Percentiles rank a stretch among this genome's conserved stretches.
Conservation (phyloP, 164 flowering plant genomes). For the Umbellularia californica region DNA sequence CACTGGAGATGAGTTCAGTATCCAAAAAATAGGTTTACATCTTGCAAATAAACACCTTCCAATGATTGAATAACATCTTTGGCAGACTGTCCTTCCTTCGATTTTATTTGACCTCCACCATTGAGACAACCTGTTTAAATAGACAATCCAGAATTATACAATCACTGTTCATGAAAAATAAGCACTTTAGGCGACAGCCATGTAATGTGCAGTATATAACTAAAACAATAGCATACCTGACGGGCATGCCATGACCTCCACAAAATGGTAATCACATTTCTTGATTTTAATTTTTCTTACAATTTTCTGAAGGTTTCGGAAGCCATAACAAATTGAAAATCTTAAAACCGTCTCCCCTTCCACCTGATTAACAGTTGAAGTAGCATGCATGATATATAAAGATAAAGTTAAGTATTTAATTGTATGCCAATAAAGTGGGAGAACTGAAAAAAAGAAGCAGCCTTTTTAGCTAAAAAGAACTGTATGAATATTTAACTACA, state of each 20-base stretch:
- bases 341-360: slow-evolving; percentile 66
- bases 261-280: slow-evolving; percentile 83
- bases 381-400: not conserved
- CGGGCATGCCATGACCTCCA: slow-evolving; percentile 99
- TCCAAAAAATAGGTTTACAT: slow-evolving; percentile 41
- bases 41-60: slow-evolving; percentile 57
- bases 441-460: too few relatives aligned
- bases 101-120: slow-evolving; percentile 96
- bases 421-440: too few relatives aligned
- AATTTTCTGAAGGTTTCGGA: slow-evolving; percentile 83
- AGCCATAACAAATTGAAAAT: slow-evolving; percentile 97
- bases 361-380: slow-evolving; percentile 44
- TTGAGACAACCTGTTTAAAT: slow-evolving; percentile 76
- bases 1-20: not conserved
- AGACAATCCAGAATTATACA: slow-evolving; percentile 1
- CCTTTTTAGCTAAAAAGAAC: too few relatives aligned
- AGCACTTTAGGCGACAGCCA: not conserved
- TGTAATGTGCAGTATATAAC: not conserved
- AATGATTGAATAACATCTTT: slow-evolving; percentile 67
- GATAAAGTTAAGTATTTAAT: not conserved
- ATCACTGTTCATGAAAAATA: not conserved
- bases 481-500: too few relatives aligned
- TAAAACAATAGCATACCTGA: slow-evolving; percentile 46
- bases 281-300: slow-evolving; percentile 74
- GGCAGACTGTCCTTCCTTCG: slow-evolving; percentile 71